phyloP scores from a whole-genome alignment of 148 eudicot species.

The Camellia lanceoleosa region DNA sequence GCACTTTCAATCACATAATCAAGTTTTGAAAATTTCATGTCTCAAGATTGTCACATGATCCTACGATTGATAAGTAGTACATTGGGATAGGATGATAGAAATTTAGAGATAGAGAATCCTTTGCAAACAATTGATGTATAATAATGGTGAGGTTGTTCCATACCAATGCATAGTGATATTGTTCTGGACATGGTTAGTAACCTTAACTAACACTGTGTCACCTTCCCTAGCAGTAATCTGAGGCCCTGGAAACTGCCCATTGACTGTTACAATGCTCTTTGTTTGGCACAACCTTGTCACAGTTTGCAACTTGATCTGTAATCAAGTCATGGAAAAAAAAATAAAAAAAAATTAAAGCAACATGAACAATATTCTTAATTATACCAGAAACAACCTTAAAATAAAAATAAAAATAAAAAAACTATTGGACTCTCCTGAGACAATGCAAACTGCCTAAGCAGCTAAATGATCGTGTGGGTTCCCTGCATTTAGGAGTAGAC shows the following conservation, averaged over 20 bases:
- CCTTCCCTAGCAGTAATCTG: slow-evolving; percentile 43
- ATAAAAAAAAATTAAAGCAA: neutral
- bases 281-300: slow-evolving; percentile 51
- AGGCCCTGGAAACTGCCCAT: slow-evolving; percentile 54
- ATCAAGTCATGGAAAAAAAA: neutral
- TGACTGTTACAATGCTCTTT: slow-evolving; percentile 48
- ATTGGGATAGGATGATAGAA: no score
- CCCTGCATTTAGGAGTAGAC: no score
- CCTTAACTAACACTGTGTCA: slow-evolving; percentile 35
- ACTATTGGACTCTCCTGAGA: neutral
- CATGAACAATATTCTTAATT: neutral
- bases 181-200: slow-evolving; percentile 39
- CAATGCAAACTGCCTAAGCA: no score
- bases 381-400: neutral
- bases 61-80: no score
- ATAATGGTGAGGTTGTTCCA: slow-evolving; percentile 19
- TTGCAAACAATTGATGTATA: neutral
- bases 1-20: no score
- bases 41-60: no score
- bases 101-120: no score
- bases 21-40: no score
- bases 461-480: no score
- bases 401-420: neutral
- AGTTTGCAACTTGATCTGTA: slow-evolving; percentile 37
- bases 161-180: slow-evolving; percentile 50